Evolutionary conservation across 352 stramenopile species (phyloP), one percentile per base, ranked within the genome.

Genomic region (Phytophthora litchii): DNA sequence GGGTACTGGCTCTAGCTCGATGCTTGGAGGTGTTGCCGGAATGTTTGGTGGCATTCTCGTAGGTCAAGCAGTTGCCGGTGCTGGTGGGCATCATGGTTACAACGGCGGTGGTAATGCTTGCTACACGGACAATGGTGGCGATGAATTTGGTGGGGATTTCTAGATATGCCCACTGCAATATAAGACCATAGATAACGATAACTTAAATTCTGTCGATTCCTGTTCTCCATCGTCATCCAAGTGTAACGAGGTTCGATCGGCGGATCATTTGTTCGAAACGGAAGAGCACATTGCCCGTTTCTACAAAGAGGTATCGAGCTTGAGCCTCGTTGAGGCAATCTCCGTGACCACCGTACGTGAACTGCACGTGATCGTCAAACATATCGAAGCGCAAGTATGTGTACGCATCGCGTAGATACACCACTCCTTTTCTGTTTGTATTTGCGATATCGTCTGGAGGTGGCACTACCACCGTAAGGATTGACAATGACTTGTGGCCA

Each of bases 381-480:
- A 74, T 74, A 3, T 69, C 54, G 45, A 82, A 78, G n/a, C 54
- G 62, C 35, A 82, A 75, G 46, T 81, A 82, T 20, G 73, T 82
- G 56, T 65, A 79, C 16, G 61, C 70, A 11, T 76, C 54, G 17
- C 61, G 62, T 29, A 82, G 61, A 51, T 77, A 79, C 16, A 70
- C 38, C n/a, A 79, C 58, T 8, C 67, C 67, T 21, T 70, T 68
- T n/a, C 41, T 43, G 21, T 66, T 67, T n/a, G 62, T 54, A 16
- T 67, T 62, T 10, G 53, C 61, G 29, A 62, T 0, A 32, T 65
- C 58, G 13, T 74, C 58, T 10, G 69, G 66, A 3, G 72, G 69
- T 0, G 63, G 49, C 20, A 76, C 31, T 14, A 82, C 70, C 10
- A 75, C 50, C 23, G 59, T 69, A 14, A 77, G 47, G 17, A 77